phyloP scores from a whole-genome alignment of 495 filamentous ascomycete genomes.

The Aspergillus funiculosus region DNA sequence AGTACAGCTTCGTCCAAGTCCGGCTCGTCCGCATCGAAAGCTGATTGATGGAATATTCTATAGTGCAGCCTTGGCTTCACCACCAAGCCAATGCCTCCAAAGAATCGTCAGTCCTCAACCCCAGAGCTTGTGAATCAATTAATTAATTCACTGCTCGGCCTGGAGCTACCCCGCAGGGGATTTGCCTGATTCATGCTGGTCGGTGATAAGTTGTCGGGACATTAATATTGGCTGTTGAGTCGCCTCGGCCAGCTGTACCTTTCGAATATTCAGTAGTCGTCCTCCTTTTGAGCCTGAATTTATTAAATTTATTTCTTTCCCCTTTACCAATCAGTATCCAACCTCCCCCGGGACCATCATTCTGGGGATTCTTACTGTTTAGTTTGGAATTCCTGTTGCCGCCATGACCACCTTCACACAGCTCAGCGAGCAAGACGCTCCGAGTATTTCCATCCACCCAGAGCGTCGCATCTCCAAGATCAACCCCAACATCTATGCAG shows the following conservation, averaged over 20 bases:
- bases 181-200: constrained; percentile 17
- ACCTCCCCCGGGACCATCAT: too few relatives aligned
- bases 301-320: constrained; percentile 11
- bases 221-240: constrained; percentile 22
- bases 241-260: constrained; percentile 11
- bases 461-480: constrained; percentile 59
- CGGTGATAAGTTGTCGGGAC: constrained; percentile 7
- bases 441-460: constrained; percentile 57
- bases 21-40: background rate
- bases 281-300: too few relatives aligned
- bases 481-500: constrained; percentile 67
- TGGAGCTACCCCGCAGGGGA: constrained; percentile 21
- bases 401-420: constrained; percentile 66
- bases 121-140: background rate
- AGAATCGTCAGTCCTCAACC: background rate
- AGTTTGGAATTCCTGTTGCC: constrained; percentile 5
- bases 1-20: too few relatives aligned
- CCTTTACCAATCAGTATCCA: constrained; percentile 20
- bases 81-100: constrained; percentile 16
- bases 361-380: constrained; percentile 6
- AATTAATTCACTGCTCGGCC: constrained; percentile 6
- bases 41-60: constrained; percentile 37
- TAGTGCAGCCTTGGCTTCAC: constrained; percentile 15
- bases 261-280: constrained; percentile 5
- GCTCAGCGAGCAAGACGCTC: constrained; percentile 49